Conservation (phyloP, 192 early-diverging fungal genomes). For the Podila minutissima region DNA sequence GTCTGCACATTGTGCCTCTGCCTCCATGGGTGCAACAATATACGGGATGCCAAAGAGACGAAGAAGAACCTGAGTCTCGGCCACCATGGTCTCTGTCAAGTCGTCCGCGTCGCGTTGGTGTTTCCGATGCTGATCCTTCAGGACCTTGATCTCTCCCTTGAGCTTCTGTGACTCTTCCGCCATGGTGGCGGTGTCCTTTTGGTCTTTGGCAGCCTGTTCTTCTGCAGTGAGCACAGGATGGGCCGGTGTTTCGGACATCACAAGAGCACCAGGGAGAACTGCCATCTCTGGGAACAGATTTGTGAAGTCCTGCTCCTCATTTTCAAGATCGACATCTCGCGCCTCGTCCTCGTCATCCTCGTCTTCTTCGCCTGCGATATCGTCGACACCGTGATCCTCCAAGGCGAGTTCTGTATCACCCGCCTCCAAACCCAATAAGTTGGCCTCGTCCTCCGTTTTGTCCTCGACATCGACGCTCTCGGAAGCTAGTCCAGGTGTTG, state of each 20-base stretch:
- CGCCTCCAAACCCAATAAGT: not conserved
- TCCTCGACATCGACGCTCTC: constrained; percentile 23
- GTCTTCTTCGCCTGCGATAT: constrained; percentile 15
- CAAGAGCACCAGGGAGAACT: constrained; percentile 24
- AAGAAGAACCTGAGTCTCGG: constrained; percentile 79
- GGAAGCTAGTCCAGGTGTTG: not conserved
- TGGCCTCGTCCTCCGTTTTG: not conserved
- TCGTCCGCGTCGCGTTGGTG: constrained; percentile 70
- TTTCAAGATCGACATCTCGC: constrained; percentile 45
- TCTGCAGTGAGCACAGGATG: constrained; percentile 7
- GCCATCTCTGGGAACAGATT: constrained; percentile 49
- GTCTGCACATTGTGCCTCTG: constrained; percentile 96
- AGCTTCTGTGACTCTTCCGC: constrained; percentile 56
- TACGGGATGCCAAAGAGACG: constrained; percentile 95
- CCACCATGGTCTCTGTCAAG: constrained; percentile 76
- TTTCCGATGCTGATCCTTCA: constrained; percentile 60
- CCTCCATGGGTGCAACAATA: constrained; percentile 94
- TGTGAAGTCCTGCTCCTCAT: constrained; percentile 58
- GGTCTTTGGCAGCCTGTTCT: constrained; percentile 12
- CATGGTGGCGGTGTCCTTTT: constrained; percentile 46
- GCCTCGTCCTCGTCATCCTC: constrained; percentile 26
- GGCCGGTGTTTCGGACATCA: constrained; percentile 4
- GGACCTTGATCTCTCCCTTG: constrained; percentile 58
- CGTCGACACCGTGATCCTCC: not conserved
- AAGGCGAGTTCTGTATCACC: too few relatives aligned